Evolutionary conservation across 1,284 basidiomycete genomes (phyloP).

Genomic region (Thelephora terrestris): DNA sequence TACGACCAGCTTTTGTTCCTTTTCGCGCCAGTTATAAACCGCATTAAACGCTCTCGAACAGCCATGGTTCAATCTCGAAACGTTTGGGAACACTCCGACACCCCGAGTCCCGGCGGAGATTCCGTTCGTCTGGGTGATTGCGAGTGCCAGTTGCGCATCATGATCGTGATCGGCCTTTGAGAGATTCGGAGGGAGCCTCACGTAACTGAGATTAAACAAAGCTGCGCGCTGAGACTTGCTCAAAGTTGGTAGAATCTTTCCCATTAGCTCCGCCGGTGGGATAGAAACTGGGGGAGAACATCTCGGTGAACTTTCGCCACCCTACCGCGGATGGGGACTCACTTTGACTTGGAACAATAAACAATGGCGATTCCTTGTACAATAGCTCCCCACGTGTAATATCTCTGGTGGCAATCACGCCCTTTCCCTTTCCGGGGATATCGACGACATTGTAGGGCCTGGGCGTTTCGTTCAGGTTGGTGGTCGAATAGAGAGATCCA

Average conservation of each 20-base stretch:
- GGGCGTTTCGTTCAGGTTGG: background rate
- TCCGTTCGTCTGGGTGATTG: slow-evolving; percentile 58
- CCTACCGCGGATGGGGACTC: slow-evolving; percentile 11
- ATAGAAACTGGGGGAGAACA: slow-evolving; percentile 24
- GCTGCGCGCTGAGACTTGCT: slow-evolving; percentile 19
- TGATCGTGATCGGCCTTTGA: slow-evolving; percentile 24
- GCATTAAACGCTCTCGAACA: slow-evolving; percentile 55
- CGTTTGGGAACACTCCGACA: slow-evolving; percentile 49
- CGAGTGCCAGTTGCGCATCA: slow-evolving; percentile 37
- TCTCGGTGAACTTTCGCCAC: background rate
- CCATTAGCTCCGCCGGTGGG: slow-evolving; percentile 34
- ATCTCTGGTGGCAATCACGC: slow-evolving; percentile 28
- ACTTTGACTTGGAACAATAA: slow-evolving; percentile 41
- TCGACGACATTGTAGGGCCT: slow-evolving; percentile 22
- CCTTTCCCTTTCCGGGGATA: slow-evolving; percentile 30
- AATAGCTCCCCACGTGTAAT: slow-evolving; percentile 44
- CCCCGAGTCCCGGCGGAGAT: slow-evolving; percentile 35
- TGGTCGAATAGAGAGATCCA: too few species aligned
- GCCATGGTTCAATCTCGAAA: slow-evolving; percentile 55
- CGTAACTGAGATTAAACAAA: slow-evolving; percentile 46
- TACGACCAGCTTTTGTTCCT: slow-evolving; percentile 36
- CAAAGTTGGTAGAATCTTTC: too few species aligned
- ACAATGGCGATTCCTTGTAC: slow-evolving; percentile 42
- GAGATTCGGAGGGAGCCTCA: slow-evolving; percentile 33
- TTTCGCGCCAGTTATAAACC: slow-evolving; percentile 46